Conservation (phyloP, 2,329 filamentous ascomycete species). For the Hypocreales sp. region DNA sequence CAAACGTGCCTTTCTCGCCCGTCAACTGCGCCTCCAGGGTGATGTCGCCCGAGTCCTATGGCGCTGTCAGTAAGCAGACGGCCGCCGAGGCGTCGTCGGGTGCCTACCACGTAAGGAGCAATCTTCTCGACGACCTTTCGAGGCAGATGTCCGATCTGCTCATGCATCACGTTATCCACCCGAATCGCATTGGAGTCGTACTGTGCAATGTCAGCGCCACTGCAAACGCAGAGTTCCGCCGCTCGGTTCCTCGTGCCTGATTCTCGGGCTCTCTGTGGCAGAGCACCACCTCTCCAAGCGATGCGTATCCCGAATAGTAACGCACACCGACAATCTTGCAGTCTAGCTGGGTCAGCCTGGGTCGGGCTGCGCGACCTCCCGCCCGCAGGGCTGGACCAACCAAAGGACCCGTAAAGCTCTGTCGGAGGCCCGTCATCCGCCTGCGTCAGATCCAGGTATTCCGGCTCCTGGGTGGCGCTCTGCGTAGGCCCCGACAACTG, state of each 20-base stretch:
- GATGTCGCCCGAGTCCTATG: constrained; percentile 40
- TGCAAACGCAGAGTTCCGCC: too few species aligned
- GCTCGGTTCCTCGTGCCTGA: constrained; percentile 19
- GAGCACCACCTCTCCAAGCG: constrained; percentile 45
- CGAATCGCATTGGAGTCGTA: constrained; percentile 66
- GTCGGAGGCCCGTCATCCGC: constrained; percentile 20
- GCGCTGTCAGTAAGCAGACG: background rate
- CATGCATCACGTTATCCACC: constrained; percentile 58
- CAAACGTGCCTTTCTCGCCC: constrained; percentile 49
- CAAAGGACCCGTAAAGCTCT: constrained; percentile 32
- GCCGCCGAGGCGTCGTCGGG: too few species aligned
- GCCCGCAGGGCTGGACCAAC: too few species aligned
- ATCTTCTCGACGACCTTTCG: constrained; percentile 52
- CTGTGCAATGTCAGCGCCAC: constrained; percentile 7
- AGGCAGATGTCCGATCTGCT: constrained; percentile 69
- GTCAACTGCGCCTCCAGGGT: constrained; percentile 54
- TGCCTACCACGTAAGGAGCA: constrained; percentile 50
- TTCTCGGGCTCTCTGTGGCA: constrained; percentile 53
- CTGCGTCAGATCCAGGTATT: constrained; percentile 27
- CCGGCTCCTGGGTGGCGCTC: constrained; percentile 15
- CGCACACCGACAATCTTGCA: constrained; percentile 35
- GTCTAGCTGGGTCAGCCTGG: constrained; percentile 12
- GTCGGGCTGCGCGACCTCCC: background rate
- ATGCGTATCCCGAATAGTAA: constrained; percentile 49
- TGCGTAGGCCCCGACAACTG: constrained; percentile 4